Conservation (phyloP, 495 filamentous ascomycete genomes). For the Cercophora scortea region DNA sequence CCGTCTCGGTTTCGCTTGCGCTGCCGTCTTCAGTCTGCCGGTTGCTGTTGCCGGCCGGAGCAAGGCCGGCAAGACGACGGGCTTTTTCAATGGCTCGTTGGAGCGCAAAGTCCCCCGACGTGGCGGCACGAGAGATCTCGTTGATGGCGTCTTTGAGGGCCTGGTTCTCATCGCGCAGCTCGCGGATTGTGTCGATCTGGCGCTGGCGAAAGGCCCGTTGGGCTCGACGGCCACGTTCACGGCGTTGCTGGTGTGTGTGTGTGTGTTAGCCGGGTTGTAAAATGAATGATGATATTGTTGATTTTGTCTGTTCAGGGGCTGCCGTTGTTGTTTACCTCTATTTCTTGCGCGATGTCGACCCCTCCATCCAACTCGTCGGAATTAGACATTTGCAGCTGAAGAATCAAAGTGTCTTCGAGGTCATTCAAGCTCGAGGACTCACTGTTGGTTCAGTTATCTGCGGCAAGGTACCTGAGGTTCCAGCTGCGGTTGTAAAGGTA, state of each 20-base stretch:
- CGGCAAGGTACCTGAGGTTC: no score
- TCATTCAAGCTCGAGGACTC: no score
- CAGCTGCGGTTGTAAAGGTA: no score
- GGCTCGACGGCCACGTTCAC: conserved; percentile 7
- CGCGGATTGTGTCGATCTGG: conserved; percentile 10
- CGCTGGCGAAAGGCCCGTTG: conserved; percentile 9
- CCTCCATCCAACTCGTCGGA: no score
- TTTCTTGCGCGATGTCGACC: no score
- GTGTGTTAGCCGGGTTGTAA: neutral
- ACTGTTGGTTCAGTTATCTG: no score
- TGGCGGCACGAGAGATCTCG: conserved; percentile 1
- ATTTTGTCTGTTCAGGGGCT: neutral
- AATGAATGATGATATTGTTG: neutral
- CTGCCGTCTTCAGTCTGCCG: neutral
- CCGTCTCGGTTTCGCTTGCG: neutral
- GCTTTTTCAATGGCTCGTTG: conserved; percentile 4
- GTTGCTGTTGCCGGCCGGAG: neutral
- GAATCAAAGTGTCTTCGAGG: no score
- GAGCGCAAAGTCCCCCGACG: neutral
- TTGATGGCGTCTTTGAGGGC: conserved; percentile 4
- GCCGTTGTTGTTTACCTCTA: neutral
- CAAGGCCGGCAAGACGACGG: conserved; percentile 1
- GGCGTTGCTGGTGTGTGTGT: conserved; percentile 1
- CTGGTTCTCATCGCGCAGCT: conserved; percentile 6
- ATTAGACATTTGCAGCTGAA: no score